Evolutionary conservation across 306 rosid species (phyloP), one percentile per base, ranked within the genome.

Genomic region (Lablab purpureus): DNA sequence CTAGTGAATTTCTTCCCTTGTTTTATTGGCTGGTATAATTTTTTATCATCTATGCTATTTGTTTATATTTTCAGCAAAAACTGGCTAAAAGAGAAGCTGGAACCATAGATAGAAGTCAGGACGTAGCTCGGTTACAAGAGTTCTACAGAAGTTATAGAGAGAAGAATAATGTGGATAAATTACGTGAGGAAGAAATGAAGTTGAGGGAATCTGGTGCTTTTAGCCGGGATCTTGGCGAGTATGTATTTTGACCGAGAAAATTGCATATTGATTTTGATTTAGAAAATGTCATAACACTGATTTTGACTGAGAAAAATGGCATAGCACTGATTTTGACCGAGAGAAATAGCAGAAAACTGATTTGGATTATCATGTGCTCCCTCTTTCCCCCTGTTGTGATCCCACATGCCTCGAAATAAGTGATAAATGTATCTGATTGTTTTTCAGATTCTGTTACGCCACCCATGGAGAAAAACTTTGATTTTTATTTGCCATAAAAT

Each of bases 151-250:
- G 65, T 28, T 95, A 92, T 25, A 82, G 99, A 84, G 91, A 92
- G 84, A 88, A 76, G 80, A 72, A 95, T 87, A 84, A 88, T 71
- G 97, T 89, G 67, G 98, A 92, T 40, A 84, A 82, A 82, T 85
- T 95, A 54, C 90, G 85, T 23, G 97, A 91, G 81, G 99, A 94
- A 71, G 99, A 92, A 86, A 85, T 69, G 87, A 86, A 85, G 73
- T 80, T 92, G 88, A 89, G 97, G 83, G 97, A 95, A 85, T 90
- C 99, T 81, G 90, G 90, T 73, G 90, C 85, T 74, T 87, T 91
- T 84, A 95, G 97, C 70, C 94, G 91, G 79, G 86, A 91, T 85
- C 91, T 95, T 78, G 88, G 96, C 80, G 99, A 95, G 98, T 94
- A 92, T 59, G 97, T 89, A 77, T 76, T 55, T 71, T 81, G 43